phyloP scores from a whole-genome alignment of 257 asterid species.

The Salvia rosmarinus region DNA sequence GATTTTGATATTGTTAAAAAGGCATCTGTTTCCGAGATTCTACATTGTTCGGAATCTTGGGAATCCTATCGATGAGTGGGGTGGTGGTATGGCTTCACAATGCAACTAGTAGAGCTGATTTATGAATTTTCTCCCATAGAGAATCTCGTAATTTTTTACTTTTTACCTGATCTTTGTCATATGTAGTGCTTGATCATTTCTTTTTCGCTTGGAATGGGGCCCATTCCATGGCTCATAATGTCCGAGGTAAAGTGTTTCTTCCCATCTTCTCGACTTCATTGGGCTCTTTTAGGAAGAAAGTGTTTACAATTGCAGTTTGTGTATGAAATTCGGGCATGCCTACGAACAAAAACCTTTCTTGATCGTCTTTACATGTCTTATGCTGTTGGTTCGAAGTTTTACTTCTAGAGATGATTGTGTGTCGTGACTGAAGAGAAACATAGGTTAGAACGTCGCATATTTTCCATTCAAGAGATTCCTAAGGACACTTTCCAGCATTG shows the following conservation, averaged over 20 bases:
- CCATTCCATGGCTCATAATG: constrained; percentile 96
- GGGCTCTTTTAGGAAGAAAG: background rate
- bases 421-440: too few species aligned
- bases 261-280: background rate
- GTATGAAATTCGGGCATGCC: background rate
- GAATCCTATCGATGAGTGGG: constrained; percentile 78
- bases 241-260: constrained; percentile 68
- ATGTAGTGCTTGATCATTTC: constrained; percentile 63
- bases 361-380: background rate
- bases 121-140: background rate
- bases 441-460: background rate
- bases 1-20: constrained; percentile 42
- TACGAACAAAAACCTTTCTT: background rate
- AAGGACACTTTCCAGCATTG: background rate
- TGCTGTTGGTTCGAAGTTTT: background rate
- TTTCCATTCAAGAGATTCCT: background rate
- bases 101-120: background rate
- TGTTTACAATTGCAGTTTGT: background rate
- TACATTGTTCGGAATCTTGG: constrained; percentile 50
- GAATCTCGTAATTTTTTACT: background rate
- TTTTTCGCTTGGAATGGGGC: constrained; percentile 96
- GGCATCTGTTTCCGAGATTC: constrained; percentile 56
- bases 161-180: constrained; percentile 26
- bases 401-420: background rate
- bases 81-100: constrained; percentile 53